phyloP scores from a whole-genome alignment of 2,329 filamentous ascomycete species.

The Alternaria sp. region DNA sequence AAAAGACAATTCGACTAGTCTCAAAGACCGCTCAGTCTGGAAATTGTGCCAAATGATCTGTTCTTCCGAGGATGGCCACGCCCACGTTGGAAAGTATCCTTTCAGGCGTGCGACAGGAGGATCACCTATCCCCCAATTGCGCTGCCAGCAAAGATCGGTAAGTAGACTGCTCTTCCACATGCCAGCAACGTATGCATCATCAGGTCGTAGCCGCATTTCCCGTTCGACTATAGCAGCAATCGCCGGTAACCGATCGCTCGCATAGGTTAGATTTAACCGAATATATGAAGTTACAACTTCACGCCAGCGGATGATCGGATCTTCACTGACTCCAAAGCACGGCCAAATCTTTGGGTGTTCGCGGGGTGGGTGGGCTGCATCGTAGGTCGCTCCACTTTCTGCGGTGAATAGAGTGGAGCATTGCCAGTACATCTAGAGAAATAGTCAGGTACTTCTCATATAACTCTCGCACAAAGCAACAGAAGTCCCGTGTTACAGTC shows the following conservation, averaged over 20 bases:
- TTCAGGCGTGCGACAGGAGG: no score
- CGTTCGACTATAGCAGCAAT: background rate
- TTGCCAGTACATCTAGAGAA: background rate
- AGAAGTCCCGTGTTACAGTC: no score
- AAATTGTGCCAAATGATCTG: no score
- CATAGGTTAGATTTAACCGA: background rate
- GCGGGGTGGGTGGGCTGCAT: no score
- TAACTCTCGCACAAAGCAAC: no score
- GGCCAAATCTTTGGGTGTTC: no score
- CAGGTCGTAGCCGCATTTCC: background rate
- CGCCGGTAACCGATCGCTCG: background rate
- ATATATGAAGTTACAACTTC: background rate
- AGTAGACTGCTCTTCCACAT: background rate
- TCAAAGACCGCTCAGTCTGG: no score
- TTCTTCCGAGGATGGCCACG: background rate
- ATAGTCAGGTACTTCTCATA: no score
- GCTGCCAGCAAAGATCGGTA: no score
- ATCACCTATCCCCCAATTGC: no score
- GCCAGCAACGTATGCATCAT: background rate
- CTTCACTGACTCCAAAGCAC: no score
- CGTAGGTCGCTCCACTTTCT: background rate
- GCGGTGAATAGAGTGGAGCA: accelerated
- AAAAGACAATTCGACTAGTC: background rate
- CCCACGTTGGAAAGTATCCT: background rate
- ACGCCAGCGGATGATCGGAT: background rate